Evolutionary conservation across 352 stramenopile species (phyloP).

Genomic region (Ophiocytium majus): DNA sequence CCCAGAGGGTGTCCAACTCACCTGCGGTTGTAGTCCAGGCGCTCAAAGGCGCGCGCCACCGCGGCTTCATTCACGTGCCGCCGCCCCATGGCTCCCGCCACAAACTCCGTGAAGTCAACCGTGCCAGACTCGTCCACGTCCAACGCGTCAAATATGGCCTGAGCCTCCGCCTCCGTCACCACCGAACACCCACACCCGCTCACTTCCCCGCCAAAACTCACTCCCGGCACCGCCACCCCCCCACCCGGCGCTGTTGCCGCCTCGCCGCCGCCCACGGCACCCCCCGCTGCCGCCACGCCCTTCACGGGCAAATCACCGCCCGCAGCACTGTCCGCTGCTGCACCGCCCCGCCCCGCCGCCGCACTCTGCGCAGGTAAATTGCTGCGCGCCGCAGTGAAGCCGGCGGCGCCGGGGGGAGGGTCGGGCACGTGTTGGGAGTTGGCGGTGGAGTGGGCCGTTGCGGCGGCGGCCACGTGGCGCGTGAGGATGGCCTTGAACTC

Average conservation of each 20-base stretch:
- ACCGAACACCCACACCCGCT: background rate
- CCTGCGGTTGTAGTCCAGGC: constrained; percentile 31
- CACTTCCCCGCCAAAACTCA: background rate
- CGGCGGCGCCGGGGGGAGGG: background rate
- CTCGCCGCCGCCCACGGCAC: background rate
- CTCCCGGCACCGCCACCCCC: background rate
- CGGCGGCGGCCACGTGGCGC: no score
- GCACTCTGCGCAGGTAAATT: no score
- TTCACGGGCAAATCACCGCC: no score
- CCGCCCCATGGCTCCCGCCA: constrained; percentile 25
- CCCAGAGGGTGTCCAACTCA: no score
- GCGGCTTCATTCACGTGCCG: constrained; percentile 25
- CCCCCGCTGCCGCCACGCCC: no score
- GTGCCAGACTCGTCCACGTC: constrained; percentile 20
- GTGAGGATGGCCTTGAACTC: constrained; percentile 28
- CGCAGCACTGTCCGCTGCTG: no score
- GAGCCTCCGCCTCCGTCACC: background rate
- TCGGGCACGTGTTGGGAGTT: background rate
- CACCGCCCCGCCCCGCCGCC: no score
- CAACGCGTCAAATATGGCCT: no score
- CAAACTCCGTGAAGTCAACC: constrained; percentile 36
- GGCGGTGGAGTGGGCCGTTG: constrained; percentile 2
- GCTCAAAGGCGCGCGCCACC: constrained; percentile 30
- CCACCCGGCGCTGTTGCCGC: background rate
- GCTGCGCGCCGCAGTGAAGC: no score